These are phyloP conservation scores for Guyanaporus albipodus DNA, from an alignment of 768 basidiomycete species.

Conservation along the genomic window DNA sequence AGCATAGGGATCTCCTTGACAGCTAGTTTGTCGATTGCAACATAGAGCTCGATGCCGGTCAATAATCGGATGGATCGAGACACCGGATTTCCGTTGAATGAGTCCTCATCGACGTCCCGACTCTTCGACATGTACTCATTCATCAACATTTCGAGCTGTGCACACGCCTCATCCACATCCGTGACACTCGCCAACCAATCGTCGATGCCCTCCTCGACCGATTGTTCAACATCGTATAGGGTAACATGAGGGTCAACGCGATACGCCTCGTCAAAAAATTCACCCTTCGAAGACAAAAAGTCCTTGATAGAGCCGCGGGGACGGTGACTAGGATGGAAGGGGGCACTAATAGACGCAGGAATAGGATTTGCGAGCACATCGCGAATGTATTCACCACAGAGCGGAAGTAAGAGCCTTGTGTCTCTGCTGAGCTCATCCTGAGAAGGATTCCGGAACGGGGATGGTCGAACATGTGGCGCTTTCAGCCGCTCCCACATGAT, in stretches of 20 bases:
- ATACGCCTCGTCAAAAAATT: slow-evolving; percentile 8
- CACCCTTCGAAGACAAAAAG: slow-evolving; percentile 6
- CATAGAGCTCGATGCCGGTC: slow-evolving; percentile 44
- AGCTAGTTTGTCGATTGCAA: slow-evolving; percentile 39
- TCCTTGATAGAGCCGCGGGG: slow-evolving; percentile 9
- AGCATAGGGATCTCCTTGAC: slow-evolving; percentile 36
- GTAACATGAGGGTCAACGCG: slow-evolving; percentile 7
- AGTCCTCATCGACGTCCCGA: slow-evolving; percentile 22
- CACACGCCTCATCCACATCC: slow-evolving; percentile 18
- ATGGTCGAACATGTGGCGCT: too few species aligned
- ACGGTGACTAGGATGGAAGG: slow-evolving; percentile 6
- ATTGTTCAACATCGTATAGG: slow-evolving; percentile 37
- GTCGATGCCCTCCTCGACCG: slow-evolving; percentile 31
- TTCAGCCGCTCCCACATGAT: too few species aligned
- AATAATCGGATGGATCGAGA: slow-evolving; percentile 37
- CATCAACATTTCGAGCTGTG: slow-evolving; percentile 24
- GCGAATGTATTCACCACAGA: too few species aligned
- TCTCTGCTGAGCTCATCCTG: too few species aligned
- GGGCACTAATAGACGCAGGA: too few species aligned
- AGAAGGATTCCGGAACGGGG: too few species aligned
- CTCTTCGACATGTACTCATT: slow-evolving; percentile 17
- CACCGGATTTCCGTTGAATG: too few species aligned
- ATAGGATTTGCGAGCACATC: too few species aligned
- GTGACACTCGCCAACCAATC: slow-evolving; percentile 29
- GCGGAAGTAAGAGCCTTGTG: too few species aligned